Base-by-base conservation (phyloP, 2,329 filamentous ascomycete genomes). In the Thielaviopsis ethacetica region DNA sequence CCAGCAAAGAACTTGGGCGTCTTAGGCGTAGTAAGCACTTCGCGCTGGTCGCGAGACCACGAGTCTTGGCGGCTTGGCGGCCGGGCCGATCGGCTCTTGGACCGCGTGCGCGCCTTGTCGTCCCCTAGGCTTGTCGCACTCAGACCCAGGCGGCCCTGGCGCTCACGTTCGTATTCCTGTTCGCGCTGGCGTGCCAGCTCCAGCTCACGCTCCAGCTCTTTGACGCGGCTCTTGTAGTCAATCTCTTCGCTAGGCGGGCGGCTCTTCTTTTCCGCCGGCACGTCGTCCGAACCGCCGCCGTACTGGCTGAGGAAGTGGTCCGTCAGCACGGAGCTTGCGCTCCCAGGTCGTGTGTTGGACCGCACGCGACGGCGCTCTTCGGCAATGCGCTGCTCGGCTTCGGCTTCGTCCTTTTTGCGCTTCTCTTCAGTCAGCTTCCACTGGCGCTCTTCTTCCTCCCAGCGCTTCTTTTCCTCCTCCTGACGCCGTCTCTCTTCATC, bases 371-470 rank as follows among this genome's bases (percentile, higher is more conserved):
- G 76, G 54, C 85, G 80, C 66, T 91, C 86, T 61, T 84, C 76
- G 54, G 81, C 80, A 34, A 90, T 69, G 49, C 77, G 78, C 12
- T 80, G 79, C 65, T 90, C 84, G 2, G 83, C 81, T 63, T 86
- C 86, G 38, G 80, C 80, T 64, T 95, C 88, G 64, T 93, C 88
- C 62, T 75, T 75, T 61, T 80, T 77, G 54, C 86, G 79, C 63
- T 78, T 78, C 65, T 88, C 84, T 65, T 93, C 87, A 34, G 89
- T 86, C 59, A 84, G 69, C 67, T 85, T 84, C 87, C 89, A 94
- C 66, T 80, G 80, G 15, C 78, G 76, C 68, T 90, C 85, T 67
- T 90, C 83, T 66, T 88, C 85, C 63, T 88, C 83, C 86, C 86
- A 91, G 60, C 80, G 76, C n/a, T 78, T 75, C 69, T 82, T 86